Conservation (phyloP, 345 rosid species). For the Citrus medica region DNA sequence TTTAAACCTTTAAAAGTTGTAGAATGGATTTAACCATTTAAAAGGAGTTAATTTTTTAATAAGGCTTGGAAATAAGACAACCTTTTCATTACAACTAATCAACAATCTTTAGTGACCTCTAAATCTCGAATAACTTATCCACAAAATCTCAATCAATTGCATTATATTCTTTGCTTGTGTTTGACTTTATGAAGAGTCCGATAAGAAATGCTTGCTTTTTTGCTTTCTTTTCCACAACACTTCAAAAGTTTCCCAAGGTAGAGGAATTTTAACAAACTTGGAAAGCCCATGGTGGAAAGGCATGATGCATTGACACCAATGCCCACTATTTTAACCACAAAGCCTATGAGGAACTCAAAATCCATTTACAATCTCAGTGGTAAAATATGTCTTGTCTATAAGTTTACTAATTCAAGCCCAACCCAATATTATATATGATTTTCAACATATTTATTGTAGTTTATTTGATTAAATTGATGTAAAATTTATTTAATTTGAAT, state of each 20-base stretch:
- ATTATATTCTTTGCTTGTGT: neutral
- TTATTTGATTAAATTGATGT: neutral
- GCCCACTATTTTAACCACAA: neutral
- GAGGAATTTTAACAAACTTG: neutral
- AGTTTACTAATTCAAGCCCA: neutral
- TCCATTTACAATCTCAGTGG: neutral
- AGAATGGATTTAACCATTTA: no score
- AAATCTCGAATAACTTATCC: neutral
- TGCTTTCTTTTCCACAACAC: neutral
- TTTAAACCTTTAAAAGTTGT: no score
- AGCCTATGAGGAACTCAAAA: neutral
- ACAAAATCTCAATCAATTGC: neutral
- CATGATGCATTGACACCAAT: neutral
- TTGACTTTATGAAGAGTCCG: neutral
- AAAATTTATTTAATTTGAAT: no score
- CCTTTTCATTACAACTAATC: neutral
- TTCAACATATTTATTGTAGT: neutral
- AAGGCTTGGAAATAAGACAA: neutral
- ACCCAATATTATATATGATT: neutral
- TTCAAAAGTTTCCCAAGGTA: neutral
- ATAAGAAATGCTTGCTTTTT: neutral
- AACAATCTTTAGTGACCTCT: neutral
- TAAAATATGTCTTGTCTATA: neutral
- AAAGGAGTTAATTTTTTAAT: neutral
- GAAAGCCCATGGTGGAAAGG: neutral